Evolutionary conservation across 306 rosid species (phyloP).

Genomic region (Rosa multiflora): DNA sequence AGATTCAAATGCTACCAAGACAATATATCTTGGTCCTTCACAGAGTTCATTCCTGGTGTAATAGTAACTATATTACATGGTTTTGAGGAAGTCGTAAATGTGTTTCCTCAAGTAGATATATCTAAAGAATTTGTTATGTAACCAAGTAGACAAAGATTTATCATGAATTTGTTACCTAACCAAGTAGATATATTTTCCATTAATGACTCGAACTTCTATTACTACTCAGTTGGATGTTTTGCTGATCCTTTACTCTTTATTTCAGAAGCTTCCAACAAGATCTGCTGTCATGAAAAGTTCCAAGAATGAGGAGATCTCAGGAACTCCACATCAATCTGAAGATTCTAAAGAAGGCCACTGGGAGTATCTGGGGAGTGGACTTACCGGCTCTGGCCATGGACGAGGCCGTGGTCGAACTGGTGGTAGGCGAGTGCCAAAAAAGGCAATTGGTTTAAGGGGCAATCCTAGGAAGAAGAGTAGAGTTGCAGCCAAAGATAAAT

Average conservation of each 20-base stretch:
- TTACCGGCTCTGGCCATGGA: slow-evolving; percentile 33
- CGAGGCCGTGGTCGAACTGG: slow-evolving; percentile 29
- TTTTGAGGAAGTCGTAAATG: background rate
- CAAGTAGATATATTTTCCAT: background rate
- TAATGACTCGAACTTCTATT: background rate
- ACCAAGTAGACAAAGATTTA: background rate
- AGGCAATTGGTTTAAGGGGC: slow-evolving; percentile 31
- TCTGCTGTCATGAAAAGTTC: slow-evolving; percentile 31
- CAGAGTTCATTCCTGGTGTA: background rate
- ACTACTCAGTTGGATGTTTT: background rate
- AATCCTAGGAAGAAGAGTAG: slow-evolving; percentile 36
- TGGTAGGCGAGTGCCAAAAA: slow-evolving; percentile 39
- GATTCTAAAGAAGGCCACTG: slow-evolving; percentile 26
- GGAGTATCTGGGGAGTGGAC: slow-evolving; percentile 36
- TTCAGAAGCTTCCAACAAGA: slow-evolving; percentile 52
- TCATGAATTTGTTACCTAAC: background rate
- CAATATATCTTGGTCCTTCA: background rate
- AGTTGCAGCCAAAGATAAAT: slow-evolving; percentile 30
- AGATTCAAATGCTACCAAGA: background rate
- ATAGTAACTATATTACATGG: background rate
- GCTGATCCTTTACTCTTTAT: slow-evolving; percentile 15
- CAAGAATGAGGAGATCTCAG: slow-evolving; percentile 22
- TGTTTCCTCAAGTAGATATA: background rate
- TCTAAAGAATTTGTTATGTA: background rate
- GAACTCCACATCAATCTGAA: slow-evolving; percentile 29